phyloP scores from a whole-genome alignment of 306 rosid species.

The Malus sieversii region DNA sequence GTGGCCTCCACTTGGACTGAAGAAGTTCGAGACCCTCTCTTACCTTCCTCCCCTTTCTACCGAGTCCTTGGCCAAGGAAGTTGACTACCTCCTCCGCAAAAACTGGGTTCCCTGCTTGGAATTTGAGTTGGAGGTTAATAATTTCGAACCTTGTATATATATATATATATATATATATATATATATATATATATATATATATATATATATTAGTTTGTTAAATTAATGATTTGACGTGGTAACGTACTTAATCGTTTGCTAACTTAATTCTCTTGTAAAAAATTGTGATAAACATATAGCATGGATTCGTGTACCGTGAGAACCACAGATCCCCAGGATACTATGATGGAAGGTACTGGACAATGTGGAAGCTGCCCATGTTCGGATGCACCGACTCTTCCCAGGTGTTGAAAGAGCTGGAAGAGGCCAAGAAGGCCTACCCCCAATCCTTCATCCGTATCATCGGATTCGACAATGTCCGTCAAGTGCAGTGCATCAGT shows the following conservation, averaged over 20 bases:
- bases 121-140: slow-evolving; percentile 39
- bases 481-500: slow-evolving; percentile 80
- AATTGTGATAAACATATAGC: slow-evolving; percentile 9
- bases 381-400: slow-evolving; percentile 47
- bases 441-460: slow-evolving; percentile 36
- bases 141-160: background rate
- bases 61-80: slow-evolving; percentile 28
- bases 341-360: slow-evolving; percentile 76
- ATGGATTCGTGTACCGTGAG: slow-evolving; percentile 46
- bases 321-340: slow-evolving; percentile 51
- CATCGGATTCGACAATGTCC: slow-evolving; percentile 70
- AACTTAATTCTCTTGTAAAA: background rate
- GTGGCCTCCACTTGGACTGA: slow-evolving; percentile 58
- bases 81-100: slow-evolving; percentile 39
- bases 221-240: background rate
- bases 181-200: background rate
- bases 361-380: slow-evolving; percentile 88
- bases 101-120: slow-evolving; percentile 77
- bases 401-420: slow-evolving; percentile 47
- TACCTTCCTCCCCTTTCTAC: slow-evolving; percentile 34
- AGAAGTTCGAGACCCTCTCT: slow-evolving; percentile 76
- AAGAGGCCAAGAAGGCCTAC: slow-evolving; percentile 27
- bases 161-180: too few species aligned
- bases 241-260: background rate
- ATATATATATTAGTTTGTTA: background rate